These are phyloP conservation scores for Chaetothyriales sp. DNA, from an alignment of 2,329 filamentous ascomycete genomes.

Conservation along the genomic window DNA sequence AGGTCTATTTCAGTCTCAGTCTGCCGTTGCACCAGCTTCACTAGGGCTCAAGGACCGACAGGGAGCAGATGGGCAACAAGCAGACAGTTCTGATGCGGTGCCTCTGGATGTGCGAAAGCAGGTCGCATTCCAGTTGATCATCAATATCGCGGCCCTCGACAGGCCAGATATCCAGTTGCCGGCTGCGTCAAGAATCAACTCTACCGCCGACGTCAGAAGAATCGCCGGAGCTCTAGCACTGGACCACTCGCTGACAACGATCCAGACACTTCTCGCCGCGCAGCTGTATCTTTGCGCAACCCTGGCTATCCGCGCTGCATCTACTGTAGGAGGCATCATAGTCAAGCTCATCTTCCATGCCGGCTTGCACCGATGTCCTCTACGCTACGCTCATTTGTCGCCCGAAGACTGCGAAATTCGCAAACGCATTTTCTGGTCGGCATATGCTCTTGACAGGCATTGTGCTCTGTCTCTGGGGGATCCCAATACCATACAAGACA, in stretches of 20 bases:
- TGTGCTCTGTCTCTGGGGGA: slow-evolving; percentile 27
- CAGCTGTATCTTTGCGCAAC: slow-evolving; percentile 35
- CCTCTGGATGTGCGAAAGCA: slow-evolving; percentile 20
- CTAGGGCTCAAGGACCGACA: slow-evolving; percentile 15
- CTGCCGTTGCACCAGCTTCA: not conserved
- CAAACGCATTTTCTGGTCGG: slow-evolving; percentile 30
- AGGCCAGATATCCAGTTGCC: slow-evolving; percentile 22
- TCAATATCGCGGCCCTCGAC: slow-evolving; percentile 32
- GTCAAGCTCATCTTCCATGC: slow-evolving; percentile 35
- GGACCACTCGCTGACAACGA: slow-evolving; percentile 23
- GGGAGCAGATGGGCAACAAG: slow-evolving; percentile 7
- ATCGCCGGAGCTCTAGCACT: slow-evolving; percentile 13
- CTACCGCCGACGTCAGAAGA: slow-evolving; percentile 22
- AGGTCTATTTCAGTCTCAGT: slow-evolving; percentile 23
- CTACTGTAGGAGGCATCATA: slow-evolving; percentile 34
- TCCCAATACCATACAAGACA: slow-evolving; percentile 28
- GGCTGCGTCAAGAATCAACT: slow-evolving; percentile 24
- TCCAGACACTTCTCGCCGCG: slow-evolving; percentile 35
- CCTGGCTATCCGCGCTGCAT: slow-evolving; percentile 36
- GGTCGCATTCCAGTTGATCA: slow-evolving; percentile 36
- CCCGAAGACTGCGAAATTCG: slow-evolving; percentile 26
- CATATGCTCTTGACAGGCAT: slow-evolving; percentile 29
- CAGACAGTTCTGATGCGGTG: slow-evolving; percentile 3
- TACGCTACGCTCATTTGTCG: slow-evolving; percentile 34
- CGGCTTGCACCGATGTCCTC: slow-evolving; percentile 38